These are phyloP conservation scores for Penicillium canescens DNA, from an alignment of 495 filamentous ascomycete genomes.

Conservation along the genomic window DNA sequence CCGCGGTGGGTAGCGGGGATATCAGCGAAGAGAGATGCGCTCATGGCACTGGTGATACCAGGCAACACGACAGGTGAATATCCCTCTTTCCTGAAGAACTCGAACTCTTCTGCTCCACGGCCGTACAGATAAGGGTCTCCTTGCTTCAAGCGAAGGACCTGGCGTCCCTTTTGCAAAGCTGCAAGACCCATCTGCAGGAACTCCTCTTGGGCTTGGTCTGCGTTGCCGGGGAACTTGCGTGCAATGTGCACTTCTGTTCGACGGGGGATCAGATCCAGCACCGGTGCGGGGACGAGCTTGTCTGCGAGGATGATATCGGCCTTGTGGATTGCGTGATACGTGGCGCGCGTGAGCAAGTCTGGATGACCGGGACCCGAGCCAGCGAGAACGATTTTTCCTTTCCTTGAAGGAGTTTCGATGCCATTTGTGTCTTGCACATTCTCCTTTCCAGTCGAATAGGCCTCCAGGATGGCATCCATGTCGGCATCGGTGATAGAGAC, in stretches of 20 bases:
- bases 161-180: conserved; percentile 68
- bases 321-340: conserved; percentile 77
- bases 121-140: conserved; percentile 97
- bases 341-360: conserved; percentile 84
- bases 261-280: conserved; percentile 86
- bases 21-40: conserved; percentile 82
- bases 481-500: conserved; percentile 78
- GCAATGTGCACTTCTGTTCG: conserved; percentile 89
- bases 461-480: conserved; percentile 67
- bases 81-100: conserved; percentile 77
- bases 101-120: conserved; percentile 86
- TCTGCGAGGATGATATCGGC: conserved; percentile 92
- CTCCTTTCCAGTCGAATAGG: conserved; percentile 53
- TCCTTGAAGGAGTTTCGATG: conserved; percentile 20
- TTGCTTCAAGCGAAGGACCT: conserved; percentile 88
- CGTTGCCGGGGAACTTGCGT: conserved; percentile 96
- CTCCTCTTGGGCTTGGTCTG: conserved; percentile 89
- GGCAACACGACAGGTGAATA: conserved; percentile 75
- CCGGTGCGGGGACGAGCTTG: conserved; percentile 88
- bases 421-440: conserved; percentile 16
- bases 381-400: conserved; percentile 79
- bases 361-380: conserved; percentile 94
- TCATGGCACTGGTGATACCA: conserved; percentile 85
- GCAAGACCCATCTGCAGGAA: conserved; percentile 77
- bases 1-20: conserved; percentile 87